Conservation (phyloP, 2,329 filamentous ascomycete species). For the Eutypella sp. region DNA sequence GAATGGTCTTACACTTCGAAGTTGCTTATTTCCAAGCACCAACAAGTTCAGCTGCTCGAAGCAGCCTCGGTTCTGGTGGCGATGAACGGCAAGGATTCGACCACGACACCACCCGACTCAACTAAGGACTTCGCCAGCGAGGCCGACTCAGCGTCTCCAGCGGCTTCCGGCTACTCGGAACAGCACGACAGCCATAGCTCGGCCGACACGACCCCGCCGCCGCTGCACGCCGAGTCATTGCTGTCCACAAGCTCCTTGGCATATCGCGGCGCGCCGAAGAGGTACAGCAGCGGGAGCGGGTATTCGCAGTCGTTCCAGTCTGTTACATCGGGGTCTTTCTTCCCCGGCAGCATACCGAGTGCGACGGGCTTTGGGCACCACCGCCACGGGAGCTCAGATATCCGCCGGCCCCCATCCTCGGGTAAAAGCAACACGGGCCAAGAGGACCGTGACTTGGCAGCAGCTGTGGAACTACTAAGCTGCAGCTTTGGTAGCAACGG, state of each 20-base stretch:
- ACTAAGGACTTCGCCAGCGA: constrained; percentile 71
- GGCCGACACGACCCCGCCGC: constrained; percentile 87
- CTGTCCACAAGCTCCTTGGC: constrained; percentile 43
- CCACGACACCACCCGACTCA: constrained; percentile 59
- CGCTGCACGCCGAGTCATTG: constrained; percentile 64
- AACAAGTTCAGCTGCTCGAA: constrained; percentile 96
- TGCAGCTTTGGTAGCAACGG: constrained; percentile 80
- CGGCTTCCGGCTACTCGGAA: constrained; percentile 76
- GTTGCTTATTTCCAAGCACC: constrained; percentile 97
- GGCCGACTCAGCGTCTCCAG: constrained; percentile 74
- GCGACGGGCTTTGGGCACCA: constrained; percentile 51
- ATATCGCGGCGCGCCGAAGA: constrained; percentile 48
- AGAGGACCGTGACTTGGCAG: constrained; percentile 82
- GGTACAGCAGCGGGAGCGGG: constrained; percentile 51
- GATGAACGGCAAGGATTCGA: constrained; percentile 63
- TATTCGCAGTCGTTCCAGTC: constrained; percentile 82
- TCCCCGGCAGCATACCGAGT: constrained; percentile 47
- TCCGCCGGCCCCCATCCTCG: constrained; percentile 69
- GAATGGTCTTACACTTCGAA: constrained; percentile 98
- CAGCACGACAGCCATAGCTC: constrained; percentile 76
- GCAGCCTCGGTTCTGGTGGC: constrained; percentile 92
- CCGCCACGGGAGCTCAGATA: constrained; percentile 69
- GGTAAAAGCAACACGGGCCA: constrained; percentile 70
- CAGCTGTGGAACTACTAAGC: constrained; percentile 83
- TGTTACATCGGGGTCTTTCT: constrained; percentile 48